Evolutionary conservation across 371 early-diverging fungal species (phyloP).

Genomic region (Mortierella sp.): DNA sequence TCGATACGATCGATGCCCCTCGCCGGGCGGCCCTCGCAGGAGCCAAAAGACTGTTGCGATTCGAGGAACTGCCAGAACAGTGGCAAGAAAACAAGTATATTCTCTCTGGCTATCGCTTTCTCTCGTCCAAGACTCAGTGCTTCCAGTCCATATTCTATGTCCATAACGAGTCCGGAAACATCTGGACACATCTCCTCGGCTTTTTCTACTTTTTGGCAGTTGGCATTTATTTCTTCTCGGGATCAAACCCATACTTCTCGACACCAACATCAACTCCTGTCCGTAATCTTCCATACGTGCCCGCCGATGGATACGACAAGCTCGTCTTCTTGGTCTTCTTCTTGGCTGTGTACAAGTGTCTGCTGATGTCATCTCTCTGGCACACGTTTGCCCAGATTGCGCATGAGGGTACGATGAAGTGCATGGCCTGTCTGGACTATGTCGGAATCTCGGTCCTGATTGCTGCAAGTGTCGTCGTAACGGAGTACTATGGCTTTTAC

Average conservation of each 20-base stretch:
- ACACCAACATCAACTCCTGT: conserved; percentile 27
- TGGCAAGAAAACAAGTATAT: conserved; percentile 79
- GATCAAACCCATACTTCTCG: conserved; percentile 51
- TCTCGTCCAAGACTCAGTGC: conserved; percentile 63
- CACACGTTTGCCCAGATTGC: conserved; percentile 68
- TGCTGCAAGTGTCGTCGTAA: conserved; percentile 69
- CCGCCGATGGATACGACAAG: conserved; percentile 60
- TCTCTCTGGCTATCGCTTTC: conserved; percentile 72
- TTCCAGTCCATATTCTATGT: conserved; percentile 71
- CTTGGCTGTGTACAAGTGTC: conserved; percentile 70
- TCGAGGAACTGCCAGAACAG: conserved; percentile 72
- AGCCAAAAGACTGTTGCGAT: conserved; percentile 65
- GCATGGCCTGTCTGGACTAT: conserved; percentile 76
- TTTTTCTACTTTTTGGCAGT: conserved; percentile 69
- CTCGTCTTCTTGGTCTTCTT: conserved; percentile 69
- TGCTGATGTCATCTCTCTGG: conserved; percentile 75
- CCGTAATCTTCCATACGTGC: conserved; percentile 38
- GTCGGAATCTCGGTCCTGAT: conserved; percentile 78
- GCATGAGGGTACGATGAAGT: conserved; percentile 66
- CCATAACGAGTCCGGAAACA: conserved; percentile 81
- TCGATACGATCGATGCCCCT: conserved; percentile 63
- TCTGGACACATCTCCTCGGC: conserved; percentile 78
- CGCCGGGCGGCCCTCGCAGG: conserved; percentile 67
- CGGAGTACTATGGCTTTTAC: conserved; percentile 76
- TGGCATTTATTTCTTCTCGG: conserved; percentile 62